These are phyloP conservation scores for Xylaria arbuscula DNA, from an alignment of 2,329 filamentous ascomycete genomes.

Conservation along the genomic window DNA sequence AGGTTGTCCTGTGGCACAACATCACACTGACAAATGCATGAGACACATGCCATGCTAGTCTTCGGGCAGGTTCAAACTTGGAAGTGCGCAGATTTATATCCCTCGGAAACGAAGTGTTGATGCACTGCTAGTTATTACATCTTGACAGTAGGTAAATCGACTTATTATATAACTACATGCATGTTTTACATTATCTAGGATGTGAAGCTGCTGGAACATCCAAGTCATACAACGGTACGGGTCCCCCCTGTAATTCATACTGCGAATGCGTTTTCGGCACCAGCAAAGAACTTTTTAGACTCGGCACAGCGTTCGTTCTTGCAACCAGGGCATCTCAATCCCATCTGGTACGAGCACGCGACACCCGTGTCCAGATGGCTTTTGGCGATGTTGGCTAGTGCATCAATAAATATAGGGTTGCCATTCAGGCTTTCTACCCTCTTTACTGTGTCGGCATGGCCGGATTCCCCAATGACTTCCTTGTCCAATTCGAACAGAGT, in stretches of 20 bases:
- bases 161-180: not conserved
- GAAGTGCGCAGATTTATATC: not conserved
- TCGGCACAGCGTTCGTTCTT: slow-evolving; percentile 88
- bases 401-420: slow-evolving; percentile 88
- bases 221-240: slow-evolving; percentile 10
- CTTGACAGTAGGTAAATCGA: not conserved
- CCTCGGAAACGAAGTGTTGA: no score
- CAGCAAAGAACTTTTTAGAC: slow-evolving; percentile 74
- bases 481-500: slow-evolving; percentile 93
- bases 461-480: slow-evolving; percentile 91
- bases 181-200: not conserved
- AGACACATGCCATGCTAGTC: no score
- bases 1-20: no score
- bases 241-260: slow-evolving; percentile 32
- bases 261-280: slow-evolving; percentile 44
- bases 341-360: slow-evolving; percentile 84
- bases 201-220: not conserved
- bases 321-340: slow-evolving; percentile 90
- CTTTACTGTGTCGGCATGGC: slow-evolving; percentile 82
- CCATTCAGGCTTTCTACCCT: slow-evolving; percentile 93
- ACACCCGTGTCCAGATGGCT: slow-evolving; percentile 77
- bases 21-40: no score
- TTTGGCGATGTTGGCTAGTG: slow-evolving; percentile 87
- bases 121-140: no score
- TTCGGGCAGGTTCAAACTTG: no score